Conservation (phyloP, 164 flowering plant species). For the Aristolochia contorta region DNA sequence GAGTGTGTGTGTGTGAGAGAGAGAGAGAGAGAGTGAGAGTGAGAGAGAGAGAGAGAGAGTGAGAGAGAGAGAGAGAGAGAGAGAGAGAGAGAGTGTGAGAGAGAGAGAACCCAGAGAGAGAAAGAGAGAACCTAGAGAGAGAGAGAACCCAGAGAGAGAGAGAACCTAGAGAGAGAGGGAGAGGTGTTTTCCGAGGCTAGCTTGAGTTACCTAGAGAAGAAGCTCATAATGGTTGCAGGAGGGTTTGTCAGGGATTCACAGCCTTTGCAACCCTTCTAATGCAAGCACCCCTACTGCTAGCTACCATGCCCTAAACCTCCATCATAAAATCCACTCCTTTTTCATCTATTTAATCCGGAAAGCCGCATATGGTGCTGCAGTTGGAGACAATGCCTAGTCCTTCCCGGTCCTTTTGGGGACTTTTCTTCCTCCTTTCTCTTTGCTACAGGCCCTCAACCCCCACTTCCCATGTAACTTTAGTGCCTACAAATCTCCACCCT, state of each 20-base stretch:
- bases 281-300: slow-evolving; percentile 10
- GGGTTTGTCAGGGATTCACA: slow-evolving; percentile 15
- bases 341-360: slow-evolving; percentile 20
- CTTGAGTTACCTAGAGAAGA: too few species aligned
- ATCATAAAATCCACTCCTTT: slow-evolving; percentile 11
- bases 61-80: too few species aligned
- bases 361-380: slow-evolving; percentile 10
- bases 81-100: too few species aligned
- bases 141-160: too few species aligned
- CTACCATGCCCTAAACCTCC: slow-evolving; percentile 2
- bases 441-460: slow-evolving; percentile 21
- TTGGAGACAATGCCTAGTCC: slow-evolving; percentile 29
- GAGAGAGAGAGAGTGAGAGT: too few species aligned
- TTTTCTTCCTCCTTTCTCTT: slow-evolving; percentile 29
- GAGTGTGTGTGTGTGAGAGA: too few species aligned
- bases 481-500: slow-evolving; percentile 2
- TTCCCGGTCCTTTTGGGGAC: slow-evolving; percentile 29
- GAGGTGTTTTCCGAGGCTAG: too few species aligned
- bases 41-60: too few species aligned
- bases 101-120: too few species aligned
- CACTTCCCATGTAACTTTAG: slow-evolving; percentile 27
- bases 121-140: too few species aligned
- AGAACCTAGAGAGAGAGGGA: too few species aligned
- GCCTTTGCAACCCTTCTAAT: slow-evolving; percentile 28
- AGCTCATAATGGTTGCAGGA: slow-evolving; percentile 19